Evolutionary conservation across 805 yeast genomes (phyloP).

Genomic region (Starmerella apis): DNA sequence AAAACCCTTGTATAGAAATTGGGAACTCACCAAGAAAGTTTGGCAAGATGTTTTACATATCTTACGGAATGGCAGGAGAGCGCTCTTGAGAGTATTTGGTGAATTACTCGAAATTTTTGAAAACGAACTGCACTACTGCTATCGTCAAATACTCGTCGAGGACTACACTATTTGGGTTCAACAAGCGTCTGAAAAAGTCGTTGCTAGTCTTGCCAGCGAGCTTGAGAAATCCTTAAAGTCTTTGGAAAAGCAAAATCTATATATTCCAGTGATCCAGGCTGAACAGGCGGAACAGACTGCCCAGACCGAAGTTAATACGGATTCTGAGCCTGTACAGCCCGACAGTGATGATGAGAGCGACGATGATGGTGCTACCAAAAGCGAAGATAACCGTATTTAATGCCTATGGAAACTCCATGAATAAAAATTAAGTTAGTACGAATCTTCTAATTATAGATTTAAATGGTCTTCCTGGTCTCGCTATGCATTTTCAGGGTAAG

Average conservation of each 20-base stretch:
- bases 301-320: background rate
- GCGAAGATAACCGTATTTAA: too few species aligned
- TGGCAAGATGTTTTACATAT: conserved; percentile 67
- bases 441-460: background rate
- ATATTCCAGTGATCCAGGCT: conserved; percentile 8
- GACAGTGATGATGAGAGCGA: conserved; percentile 21
- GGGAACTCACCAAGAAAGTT: conserved; percentile 44
- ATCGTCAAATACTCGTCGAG: conserved; percentile 24
- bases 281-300: background rate
- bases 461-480: background rate
- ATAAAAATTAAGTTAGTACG: too few species aligned
- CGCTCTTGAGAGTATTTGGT: conserved; percentile 50
- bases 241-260: conserved; percentile 9
- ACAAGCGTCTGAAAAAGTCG: conserved; percentile 22
- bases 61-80: conserved; percentile 58
- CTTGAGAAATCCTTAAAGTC: conserved; percentile 13
- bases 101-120: conserved; percentile 63
- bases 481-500: background rate
- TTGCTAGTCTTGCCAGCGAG: conserved; percentile 20
- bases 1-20: conserved; percentile 72
- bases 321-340: background rate
- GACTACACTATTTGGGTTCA: conserved; percentile 27
- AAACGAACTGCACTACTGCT: conserved; percentile 22
- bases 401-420: too few species aligned
- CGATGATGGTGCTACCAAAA: background rate